Percentiles rank a stretch among this genome's conserved stretches.
Evolutionary conservation across 2,329 filamentous ascomycete genomes (phyloP).

Genomic region (Graphilbum fragrans): DNA sequence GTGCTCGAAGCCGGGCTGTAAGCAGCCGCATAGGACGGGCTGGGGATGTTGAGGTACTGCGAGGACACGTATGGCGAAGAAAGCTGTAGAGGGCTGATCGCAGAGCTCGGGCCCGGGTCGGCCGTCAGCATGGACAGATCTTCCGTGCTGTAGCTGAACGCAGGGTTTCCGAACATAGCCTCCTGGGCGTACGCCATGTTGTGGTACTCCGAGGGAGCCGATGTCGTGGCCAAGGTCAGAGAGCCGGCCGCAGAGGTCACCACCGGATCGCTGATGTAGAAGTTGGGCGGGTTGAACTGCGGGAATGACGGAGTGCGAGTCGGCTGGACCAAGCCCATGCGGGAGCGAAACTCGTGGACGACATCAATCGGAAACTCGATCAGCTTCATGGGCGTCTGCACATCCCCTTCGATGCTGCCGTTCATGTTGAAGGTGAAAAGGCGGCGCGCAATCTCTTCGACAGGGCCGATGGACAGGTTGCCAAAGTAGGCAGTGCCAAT

Average conservation of each 20-base stretch:
- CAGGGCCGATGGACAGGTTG: constrained; percentile 63
- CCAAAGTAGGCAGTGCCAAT: constrained; percentile 83
- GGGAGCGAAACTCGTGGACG: constrained; percentile 54
- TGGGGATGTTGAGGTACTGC: constrained; percentile 52
- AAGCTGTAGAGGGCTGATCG: constrained; percentile 41
- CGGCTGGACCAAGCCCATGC: constrained; percentile 56
- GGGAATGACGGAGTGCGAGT: constrained; percentile 48
- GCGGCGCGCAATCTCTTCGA: constrained; percentile 75
- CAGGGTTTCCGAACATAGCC: constrained; percentile 28
- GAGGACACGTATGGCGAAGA: constrained; percentile 41
- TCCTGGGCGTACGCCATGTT: constrained; percentile 32
- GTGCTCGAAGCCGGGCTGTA: constrained; percentile 54
- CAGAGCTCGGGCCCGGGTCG: constrained; percentile 27
- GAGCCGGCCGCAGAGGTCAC: constrained; percentile 15
- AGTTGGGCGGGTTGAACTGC: constrained; percentile 44
- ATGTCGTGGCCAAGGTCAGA: constrained; percentile 25
- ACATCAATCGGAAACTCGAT: constrained; percentile 65
- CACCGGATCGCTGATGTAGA: constrained; percentile 29
- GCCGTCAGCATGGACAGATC: constrained; percentile 44
- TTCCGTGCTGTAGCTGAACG: constrained; percentile 54
- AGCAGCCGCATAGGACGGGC: constrained; percentile 40
- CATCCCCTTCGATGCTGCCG: constrained; percentile 40
- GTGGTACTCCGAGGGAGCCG: constrained; percentile 24
- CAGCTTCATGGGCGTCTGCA: constrained; percentile 50
- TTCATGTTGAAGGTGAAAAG: constrained; percentile 57